phyloP scores from a whole-genome alignment of 306 rosid genomes.

The Alnus glutinosa region DNA sequence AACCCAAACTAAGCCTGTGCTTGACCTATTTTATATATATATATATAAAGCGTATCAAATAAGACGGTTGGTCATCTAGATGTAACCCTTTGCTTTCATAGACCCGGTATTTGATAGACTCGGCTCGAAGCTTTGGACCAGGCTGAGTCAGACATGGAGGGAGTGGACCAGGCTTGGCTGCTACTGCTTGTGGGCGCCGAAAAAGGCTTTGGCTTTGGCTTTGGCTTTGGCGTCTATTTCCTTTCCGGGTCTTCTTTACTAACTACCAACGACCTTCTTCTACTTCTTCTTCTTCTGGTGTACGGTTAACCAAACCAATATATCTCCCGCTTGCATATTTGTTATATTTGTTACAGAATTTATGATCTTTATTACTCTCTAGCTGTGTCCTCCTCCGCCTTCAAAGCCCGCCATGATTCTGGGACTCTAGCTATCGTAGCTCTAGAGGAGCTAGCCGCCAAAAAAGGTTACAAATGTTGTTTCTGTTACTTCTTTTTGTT shows the following conservation, averaged over 20 bases:
- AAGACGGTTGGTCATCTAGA: conserved; percentile 13
- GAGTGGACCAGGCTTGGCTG: conserved; percentile 26
- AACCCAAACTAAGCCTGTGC: not conserved
- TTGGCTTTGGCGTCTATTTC: conserved; percentile 8
- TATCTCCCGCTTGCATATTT: not conserved
- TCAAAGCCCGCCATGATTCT: not conserved
- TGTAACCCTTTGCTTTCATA: not conserved
- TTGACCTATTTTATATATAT: not conserved
- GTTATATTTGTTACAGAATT: not conserved
- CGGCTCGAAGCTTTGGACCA: conserved; percentile 2
- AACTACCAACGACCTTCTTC: conserved; percentile 34
- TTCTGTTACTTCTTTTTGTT: conserved; percentile 5
- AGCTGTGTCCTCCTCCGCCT: not conserved
- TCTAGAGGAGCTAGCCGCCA: not conserved
- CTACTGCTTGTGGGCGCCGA: conserved; percentile 20
- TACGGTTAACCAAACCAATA: conserved; percentile 2
- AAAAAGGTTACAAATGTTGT: not conserved
- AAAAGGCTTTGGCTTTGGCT: not conserved
- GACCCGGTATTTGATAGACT: conserved; percentile 12
- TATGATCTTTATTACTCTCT: not conserved
- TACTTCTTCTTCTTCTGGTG: conserved; percentile 6
- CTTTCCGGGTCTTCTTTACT: conserved; percentile 26
- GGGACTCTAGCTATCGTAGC: not conserved
- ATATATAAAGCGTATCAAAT: not conserved
- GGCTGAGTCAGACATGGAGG: conserved; percentile 5